Evolutionary conservation across 805 yeast genomes (phyloP).

Genomic region (Cyberlindnera maclurae): DNA sequence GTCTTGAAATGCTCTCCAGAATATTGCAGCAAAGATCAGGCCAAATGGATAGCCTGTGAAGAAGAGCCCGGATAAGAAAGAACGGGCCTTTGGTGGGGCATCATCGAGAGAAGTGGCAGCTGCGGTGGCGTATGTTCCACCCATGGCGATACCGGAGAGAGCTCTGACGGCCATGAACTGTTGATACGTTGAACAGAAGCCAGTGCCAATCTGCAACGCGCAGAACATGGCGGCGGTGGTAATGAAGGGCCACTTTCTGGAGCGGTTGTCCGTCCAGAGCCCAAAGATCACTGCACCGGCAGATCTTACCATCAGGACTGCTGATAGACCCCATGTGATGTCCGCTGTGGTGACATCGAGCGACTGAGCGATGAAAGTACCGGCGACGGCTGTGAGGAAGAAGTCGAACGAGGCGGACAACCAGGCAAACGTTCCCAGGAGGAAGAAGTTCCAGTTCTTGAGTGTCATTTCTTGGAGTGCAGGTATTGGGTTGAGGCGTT

Average conservation of each 20-base stretch:
- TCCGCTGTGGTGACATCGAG: slow-evolving; percentile 39
- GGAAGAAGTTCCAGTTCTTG: slow-evolving; percentile 49
- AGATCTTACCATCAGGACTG: slow-evolving; percentile 65
- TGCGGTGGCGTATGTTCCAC: slow-evolving; percentile 28
- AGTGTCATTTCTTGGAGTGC: slow-evolving; percentile 31
- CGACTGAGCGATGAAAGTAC: slow-evolving; percentile 41
- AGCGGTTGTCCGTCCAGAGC: slow-evolving; percentile 50
- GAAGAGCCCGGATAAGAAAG: slow-evolving; percentile 56
- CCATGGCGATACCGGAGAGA: slow-evolving; percentile 51
- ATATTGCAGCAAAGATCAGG: slow-evolving; percentile 54
- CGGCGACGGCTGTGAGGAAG: slow-evolving; percentile 55
- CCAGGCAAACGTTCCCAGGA: slow-evolving; percentile 60
- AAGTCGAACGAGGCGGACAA: slow-evolving; percentile 69
- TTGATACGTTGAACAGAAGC: slow-evolving; percentile 47
- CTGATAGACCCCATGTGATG: slow-evolving; percentile 68
- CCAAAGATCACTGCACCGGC: slow-evolving; percentile 69
- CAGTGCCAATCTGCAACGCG: slow-evolving; percentile 55
- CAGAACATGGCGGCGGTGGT: slow-evolving; percentile 39
- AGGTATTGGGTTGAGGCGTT: slow-evolving; percentile 36
- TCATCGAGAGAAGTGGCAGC: slow-evolving; percentile 50
- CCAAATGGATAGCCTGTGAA: slow-evolving; percentile 60
- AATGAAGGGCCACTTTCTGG: slow-evolving; percentile 54
- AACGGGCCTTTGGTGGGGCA: slow-evolving; percentile 53
- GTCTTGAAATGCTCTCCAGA: slow-evolving; percentile 52
- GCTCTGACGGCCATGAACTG: slow-evolving; percentile 61